Conservation (phyloP, 2,329 filamentous ascomycete genomes). For the Alternaria solani region DNA sequence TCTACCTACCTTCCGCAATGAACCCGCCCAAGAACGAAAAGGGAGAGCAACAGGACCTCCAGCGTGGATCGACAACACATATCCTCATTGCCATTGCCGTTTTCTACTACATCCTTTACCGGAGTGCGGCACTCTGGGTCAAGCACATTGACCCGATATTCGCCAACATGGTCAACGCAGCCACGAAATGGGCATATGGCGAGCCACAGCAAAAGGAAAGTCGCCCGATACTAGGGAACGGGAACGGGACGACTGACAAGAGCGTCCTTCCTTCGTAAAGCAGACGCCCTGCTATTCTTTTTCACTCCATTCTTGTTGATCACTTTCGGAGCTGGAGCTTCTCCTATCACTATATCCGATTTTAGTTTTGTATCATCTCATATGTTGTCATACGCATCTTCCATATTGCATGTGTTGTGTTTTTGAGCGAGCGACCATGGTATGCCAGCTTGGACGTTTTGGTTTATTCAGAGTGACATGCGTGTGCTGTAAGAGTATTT, state of each 20-base stretch:
- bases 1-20: constrained; percentile 56
- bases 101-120: constrained; percentile 50
- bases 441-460: background rate
- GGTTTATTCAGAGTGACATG: background rate
- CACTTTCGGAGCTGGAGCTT: background rate
- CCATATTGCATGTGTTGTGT: background rate
- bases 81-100: constrained; percentile 44
- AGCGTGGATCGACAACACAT: constrained; percentile 43
- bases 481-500: background rate
- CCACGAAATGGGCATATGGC: constrained; percentile 45
- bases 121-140: constrained; percentile 44
- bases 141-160: constrained; percentile 48
- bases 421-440: constrained; percentile 4
- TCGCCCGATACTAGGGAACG: constrained; percentile 34
- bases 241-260: constrained; percentile 27
- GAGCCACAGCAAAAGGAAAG: constrained; percentile 28
- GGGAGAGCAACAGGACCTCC: constrained; percentile 47
- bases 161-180: constrained; percentile 42
- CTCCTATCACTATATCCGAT: background rate
- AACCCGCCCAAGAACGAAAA: constrained; percentile 48
- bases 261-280: constrained; percentile 34
- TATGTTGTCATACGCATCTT: background rate
- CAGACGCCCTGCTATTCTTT: background rate
- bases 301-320: background rate
- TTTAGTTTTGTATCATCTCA: background rate